These are phyloP conservation scores for Oryza officinalis DNA, from an alignment of 176 grass and related monocot species.

Conservation along the genomic window DNA sequence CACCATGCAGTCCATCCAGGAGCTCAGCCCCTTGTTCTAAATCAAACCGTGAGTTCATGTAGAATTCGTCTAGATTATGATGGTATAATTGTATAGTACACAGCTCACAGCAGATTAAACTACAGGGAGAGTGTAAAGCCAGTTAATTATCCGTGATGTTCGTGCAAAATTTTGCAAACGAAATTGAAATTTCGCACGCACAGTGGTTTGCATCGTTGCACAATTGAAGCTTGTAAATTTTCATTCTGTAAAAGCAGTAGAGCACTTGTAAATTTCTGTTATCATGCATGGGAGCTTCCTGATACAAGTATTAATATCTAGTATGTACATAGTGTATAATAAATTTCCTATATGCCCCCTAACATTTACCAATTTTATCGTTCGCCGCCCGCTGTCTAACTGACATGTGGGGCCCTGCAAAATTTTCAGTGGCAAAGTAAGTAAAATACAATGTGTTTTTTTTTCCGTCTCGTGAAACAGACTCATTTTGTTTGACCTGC, in stretches of 20 bases:
- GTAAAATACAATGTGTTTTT: not conserved
- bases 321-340: too few species aligned
- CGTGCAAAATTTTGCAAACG: slow-evolving; percentile 15
- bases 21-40: slow-evolving; percentile 47
- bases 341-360: not conserved
- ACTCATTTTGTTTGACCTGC: not conserved
- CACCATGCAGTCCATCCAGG: slow-evolving; percentile 48
- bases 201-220: not conserved
- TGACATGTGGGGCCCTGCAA: not conserved
- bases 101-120: not conserved
- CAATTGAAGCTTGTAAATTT: slow-evolving; percentile 3
- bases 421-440: not conserved
- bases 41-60: not conserved
- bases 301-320: not conserved
- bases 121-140: not conserved
- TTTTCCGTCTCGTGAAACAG: not conserved
- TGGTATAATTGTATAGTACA: not conserved
- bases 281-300: not conserved
- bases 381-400: not conserved
- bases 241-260: not conserved
- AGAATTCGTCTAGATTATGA: not conserved
- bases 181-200: slow-evolving; percentile 42
- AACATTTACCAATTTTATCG: not conserved
- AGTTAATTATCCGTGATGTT: slow-evolving; percentile 34
- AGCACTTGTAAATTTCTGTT: too few species aligned